Conservation (phyloP, 805 yeast species). For the Cyberlindnera sargentensis region DNA sequence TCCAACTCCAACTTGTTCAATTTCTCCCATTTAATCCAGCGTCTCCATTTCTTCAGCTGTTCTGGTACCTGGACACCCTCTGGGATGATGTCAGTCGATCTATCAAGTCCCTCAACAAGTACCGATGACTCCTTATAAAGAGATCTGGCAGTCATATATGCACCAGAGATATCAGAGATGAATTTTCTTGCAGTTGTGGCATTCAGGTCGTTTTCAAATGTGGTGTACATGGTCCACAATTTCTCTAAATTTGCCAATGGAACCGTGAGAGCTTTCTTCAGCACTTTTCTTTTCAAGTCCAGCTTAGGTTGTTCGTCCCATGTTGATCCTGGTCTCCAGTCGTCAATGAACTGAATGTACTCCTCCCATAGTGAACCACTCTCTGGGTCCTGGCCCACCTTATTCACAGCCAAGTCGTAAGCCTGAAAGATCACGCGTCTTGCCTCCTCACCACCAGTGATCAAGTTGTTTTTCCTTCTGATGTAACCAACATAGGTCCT, state of each 20-base stretch:
- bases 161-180: slow-evolving; percentile 73
- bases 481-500: slow-evolving; percentile 72
- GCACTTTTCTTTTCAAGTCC: slow-evolving; percentile 68
- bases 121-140: slow-evolving; percentile 64
- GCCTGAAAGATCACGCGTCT: slow-evolving; percentile 70
- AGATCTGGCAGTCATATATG: slow-evolving; percentile 82
- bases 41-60: slow-evolving; percentile 52
- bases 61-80: slow-evolving; percentile 20
- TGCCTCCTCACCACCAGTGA: slow-evolving; percentile 79
- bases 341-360: slow-evolving; percentile 68
- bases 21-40: slow-evolving; percentile 78
- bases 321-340: slow-evolving; percentile 70
- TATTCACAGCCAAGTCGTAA: slow-evolving; percentile 71
- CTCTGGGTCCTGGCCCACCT: slow-evolving; percentile 72
- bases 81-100: slow-evolving; percentile 29
- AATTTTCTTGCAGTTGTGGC: slow-evolving; percentile 76
- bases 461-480: slow-evolving; percentile 55
- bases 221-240: slow-evolving; percentile 74
- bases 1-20: slow-evolving; percentile 58
- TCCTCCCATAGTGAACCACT: slow-evolving; percentile 75
- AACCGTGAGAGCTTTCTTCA: slow-evolving; percentile 60
- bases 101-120: slow-evolving; percentile 41
- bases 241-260: slow-evolving; percentile 73
- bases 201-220: slow-evolving; percentile 76
- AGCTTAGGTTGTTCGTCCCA: slow-evolving; percentile 83